Conservation (phyloP, 192 early-diverging fungal genomes). For the Dissophora ornata region DNA sequence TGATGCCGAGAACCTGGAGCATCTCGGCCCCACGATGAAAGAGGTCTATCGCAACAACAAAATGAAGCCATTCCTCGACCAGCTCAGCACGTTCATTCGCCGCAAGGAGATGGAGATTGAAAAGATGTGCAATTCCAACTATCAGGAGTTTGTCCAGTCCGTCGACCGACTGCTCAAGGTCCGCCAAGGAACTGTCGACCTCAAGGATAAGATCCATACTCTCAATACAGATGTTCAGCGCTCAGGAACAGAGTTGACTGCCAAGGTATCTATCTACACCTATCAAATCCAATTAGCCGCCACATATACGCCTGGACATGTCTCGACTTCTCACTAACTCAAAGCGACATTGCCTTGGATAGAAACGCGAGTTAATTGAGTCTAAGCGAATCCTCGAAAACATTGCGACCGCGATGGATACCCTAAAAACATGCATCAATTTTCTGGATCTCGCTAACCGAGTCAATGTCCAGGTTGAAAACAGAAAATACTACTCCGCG, state of each 20-base stretch:
- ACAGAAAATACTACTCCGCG: constrained; percentile 90
- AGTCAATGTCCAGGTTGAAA: constrained; percentile 81
- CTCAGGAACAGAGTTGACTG: constrained; percentile 81
- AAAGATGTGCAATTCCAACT: constrained; percentile 95
- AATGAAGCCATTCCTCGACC: constrained; percentile 89
- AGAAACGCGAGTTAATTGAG: constrained; percentile 86
- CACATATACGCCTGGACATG: too few species aligned
- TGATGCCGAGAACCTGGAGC: constrained; percentile 80
- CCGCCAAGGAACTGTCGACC: constrained; percentile 82
- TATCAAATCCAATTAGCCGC: too few species aligned
- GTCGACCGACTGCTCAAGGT: constrained; percentile 98
- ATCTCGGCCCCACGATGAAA: constrained; percentile 89
- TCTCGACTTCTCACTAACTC: not conserved
- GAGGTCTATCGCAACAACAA: constrained; percentile 87
- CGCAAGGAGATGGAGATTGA: constrained; percentile 97
- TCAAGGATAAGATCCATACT: constrained; percentile 86
- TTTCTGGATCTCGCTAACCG: constrained; percentile 90
- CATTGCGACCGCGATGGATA: constrained; percentile 85
- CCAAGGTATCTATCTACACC: constrained; percentile 84
- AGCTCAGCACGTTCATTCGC: constrained; percentile 82
- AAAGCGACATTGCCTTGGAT: not conserved
- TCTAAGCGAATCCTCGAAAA: constrained; percentile 85
- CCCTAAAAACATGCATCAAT: constrained; percentile 82
- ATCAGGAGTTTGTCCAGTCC: constrained; percentile 94
- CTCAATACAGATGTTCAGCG: constrained; percentile 89